phyloP scores from a whole-genome alignment of 208 protist species.

The Crithidia acanthocephali region DNA sequence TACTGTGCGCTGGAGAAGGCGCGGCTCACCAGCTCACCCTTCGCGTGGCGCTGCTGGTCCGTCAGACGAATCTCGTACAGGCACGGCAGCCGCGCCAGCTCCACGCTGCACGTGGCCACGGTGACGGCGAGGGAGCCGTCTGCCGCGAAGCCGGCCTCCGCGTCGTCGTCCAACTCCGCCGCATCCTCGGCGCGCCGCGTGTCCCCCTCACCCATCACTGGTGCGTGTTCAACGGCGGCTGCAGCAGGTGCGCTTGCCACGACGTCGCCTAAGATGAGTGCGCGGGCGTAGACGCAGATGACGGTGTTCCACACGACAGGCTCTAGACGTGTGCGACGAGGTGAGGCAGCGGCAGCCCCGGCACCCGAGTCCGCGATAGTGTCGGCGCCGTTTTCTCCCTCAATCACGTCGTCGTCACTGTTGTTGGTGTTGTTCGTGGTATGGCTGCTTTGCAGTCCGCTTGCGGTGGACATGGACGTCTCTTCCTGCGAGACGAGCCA shows the following conservation, averaged over 20 bases:
- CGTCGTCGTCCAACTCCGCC: slow-evolving; percentile 10
- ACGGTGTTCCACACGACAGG: slow-evolving; percentile 79
- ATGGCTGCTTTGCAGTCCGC: neutral
- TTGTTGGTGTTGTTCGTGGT: neutral
- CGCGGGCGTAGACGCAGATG: slow-evolving; percentile 64
- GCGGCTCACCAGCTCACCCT: slow-evolving; percentile 67
- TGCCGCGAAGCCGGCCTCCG: neutral
- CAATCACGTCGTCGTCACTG: neutral
- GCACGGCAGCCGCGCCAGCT: slow-evolving; percentile 22
- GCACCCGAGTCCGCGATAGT: too few relatives aligned
- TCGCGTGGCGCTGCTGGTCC: slow-evolving; percentile 85
- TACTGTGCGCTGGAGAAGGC: slow-evolving; percentile 69
- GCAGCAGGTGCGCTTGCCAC: slow-evolving; percentile 10
- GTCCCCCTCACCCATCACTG: too few relatives aligned
- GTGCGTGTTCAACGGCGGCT: neutral
- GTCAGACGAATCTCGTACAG: slow-evolving; percentile 72
- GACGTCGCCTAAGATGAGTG: slow-evolving; percentile 80
- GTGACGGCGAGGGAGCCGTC: neutral
- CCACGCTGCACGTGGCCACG: neutral
- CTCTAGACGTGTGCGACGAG: slow-evolving; percentile 27
- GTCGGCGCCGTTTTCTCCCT: slow-evolving; percentile 1
- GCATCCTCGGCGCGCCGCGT: too few relatives aligned
- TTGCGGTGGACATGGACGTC: slow-evolving; percentile 22
- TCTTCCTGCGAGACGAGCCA: slow-evolving; percentile 65
- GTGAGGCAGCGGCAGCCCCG: neutral